Base-by-base conservation (phyloP, 345 rosid genomes). In the Aquilaria sinensis region DNA sequence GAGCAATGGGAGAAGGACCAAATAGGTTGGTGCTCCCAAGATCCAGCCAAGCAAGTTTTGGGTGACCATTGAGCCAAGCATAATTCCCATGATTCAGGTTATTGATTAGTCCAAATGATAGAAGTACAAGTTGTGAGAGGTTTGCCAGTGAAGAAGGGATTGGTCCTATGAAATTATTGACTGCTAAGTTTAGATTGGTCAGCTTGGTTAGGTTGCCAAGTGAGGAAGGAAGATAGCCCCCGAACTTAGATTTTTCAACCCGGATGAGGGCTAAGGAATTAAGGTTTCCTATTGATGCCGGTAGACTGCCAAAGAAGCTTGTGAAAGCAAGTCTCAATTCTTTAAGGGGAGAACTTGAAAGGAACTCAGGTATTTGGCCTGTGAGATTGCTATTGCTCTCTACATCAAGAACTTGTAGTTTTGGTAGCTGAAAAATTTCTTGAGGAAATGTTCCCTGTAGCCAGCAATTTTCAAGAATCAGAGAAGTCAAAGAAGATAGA, bases 231-330 rank as follows among this genome's bases (percentile, higher is more conserved):
- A 68, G 1, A 34, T 32, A 9, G 11, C 77, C 73, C 0, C 32
- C 46, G 46, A 73, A 73, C 0, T 0, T 9, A 45, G 72, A 64
- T 2, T 29, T 23, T 0, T 4, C 2, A 6, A 61, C 46, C 4
- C 5, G 8, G 9, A 73, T 53, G 1, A 3, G 0, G 0, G 12
- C 10, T 14, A 68, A 30, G 6, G 63, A 63, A n/a, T 15, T 51
- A 2, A 67, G 45, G 47, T 62, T 67, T 3, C 64, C 67, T 14
- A 72, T 72, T 41, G 71, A 62, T 29, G 33, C 55, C 13, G 71
- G 71, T 53, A 72, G 9, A 6, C 58, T 12, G 30, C 72, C 66
- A 2, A 30, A 59, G 56, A 67, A 67, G 13, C 33, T 72, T 1
- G 72, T 67, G 15, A 1, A 12, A 0, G 45, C 51, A 29, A 72